Conservation (phyloP, 2,329 filamentous ascomycete genomes). For the Penicillium sp. region DNA sequence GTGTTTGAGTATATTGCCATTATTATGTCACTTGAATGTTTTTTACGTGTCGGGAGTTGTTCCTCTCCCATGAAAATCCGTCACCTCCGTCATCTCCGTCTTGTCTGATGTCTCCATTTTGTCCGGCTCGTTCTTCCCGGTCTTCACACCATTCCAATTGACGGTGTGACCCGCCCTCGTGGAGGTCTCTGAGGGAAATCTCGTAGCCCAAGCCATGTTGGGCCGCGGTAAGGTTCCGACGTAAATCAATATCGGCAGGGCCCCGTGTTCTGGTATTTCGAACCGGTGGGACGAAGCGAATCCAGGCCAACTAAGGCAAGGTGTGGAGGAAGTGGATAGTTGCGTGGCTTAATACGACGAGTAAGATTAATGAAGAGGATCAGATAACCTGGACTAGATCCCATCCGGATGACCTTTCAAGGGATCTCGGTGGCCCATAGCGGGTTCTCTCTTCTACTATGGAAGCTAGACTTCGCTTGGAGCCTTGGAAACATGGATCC, state of each 20-base stretch:
- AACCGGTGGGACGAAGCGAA: conserved; percentile 14
- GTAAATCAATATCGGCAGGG: background rate
- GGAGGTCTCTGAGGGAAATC: background rate
- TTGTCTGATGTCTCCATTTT: background rate
- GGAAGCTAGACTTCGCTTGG: background rate
- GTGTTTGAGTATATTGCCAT: conserved; percentile 33
- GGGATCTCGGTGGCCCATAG: conserved; percentile 10
- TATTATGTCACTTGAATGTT: conserved; percentile 17
- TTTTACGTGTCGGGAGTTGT: conserved; percentile 14
- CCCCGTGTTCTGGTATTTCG: background rate
- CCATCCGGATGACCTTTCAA: conserved; percentile 19
- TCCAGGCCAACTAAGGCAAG: background rate
- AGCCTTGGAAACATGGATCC: background rate
- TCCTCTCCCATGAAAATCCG: conserved; percentile 1
- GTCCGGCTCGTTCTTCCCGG: background rate
- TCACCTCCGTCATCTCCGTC: background rate
- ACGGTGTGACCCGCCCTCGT: background rate
- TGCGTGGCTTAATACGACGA: conserved; percentile 13
- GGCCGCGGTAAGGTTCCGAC: background rate
- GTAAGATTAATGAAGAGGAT: conserved; percentile 21
- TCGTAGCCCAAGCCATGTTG: background rate
- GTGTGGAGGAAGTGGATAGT: conserved; percentile 27
- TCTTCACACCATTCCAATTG: background rate
- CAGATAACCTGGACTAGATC: conserved; percentile 26
- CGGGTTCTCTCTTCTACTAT: conserved; percentile 8